A percentile compares a stretch with the other conserved stretches of the same genome.
Conservation (phyloP, 1,284 basidiomycete genomes). For the Ceratorhiza oryzae-sativae region DNA sequence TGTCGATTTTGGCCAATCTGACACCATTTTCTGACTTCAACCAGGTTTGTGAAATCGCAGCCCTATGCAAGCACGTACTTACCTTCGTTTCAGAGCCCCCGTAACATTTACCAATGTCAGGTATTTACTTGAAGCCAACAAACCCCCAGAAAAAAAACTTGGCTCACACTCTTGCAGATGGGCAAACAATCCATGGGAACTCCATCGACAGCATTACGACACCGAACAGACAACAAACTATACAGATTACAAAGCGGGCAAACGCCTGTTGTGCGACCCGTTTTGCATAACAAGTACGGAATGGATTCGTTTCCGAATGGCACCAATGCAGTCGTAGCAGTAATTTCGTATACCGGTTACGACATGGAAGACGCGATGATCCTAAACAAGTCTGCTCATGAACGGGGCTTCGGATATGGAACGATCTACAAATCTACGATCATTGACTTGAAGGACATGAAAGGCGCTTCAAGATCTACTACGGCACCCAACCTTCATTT, state of each 20-base stretch:
- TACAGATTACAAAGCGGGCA: slow-evolving; percentile 96
- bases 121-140: slow-evolving; percentile 52
- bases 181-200: slow-evolving; percentile 99
- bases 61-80: not conserved
- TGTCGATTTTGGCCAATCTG: slow-evolving; percentile 75
- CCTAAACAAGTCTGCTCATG: slow-evolving; percentile 97
- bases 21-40: slow-evolving; percentile 92
- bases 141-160: too few relatives aligned
- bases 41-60: slow-evolving; percentile 62
- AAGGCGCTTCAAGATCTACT: slow-evolving; percentile 59
- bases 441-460: slow-evolving; percentile 85
- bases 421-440: slow-evolving; percentile 97
- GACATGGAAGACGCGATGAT: slow-evolving; percentile 99
- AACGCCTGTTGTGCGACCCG: slow-evolving; percentile 92
- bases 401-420: slow-evolving; percentile 97
- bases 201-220: slow-evolving; percentile 87
- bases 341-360: slow-evolving; percentile 99
- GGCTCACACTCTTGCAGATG: too few relatives aligned
- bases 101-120: slow-evolving; percentile 89
- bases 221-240: slow-evolving; percentile 98
- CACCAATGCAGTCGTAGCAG: slow-evolving; percentile 97
- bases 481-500: slow-evolving; percentile 64
- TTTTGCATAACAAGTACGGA: slow-evolving; percentile 92
- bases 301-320: slow-evolving; percentile 99
- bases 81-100: slow-evolving; percentile 66